Conservation (phyloP, 2,329 filamentous ascomycete species). For the Neopestalotiopsis rosae region DNA sequence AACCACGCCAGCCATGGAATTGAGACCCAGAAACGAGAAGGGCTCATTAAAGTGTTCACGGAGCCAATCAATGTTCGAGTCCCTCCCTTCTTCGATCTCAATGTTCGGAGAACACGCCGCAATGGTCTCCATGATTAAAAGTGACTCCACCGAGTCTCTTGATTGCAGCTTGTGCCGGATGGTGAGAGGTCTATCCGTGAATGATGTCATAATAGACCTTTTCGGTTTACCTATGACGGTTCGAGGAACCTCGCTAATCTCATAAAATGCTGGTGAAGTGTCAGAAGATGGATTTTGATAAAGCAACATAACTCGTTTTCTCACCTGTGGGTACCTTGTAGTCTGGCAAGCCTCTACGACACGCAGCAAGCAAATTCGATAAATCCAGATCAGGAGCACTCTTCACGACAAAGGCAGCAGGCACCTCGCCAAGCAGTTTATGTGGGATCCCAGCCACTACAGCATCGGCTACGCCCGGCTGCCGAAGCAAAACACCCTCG, state of each 20-base stretch:
- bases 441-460: not conserved
- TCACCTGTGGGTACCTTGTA: conserved; percentile 13
- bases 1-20: conserved; percentile 14
- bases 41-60: conserved; percentile 3
- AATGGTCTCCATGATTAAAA: not conserved
- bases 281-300: not conserved
- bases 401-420: conserved; percentile 5
- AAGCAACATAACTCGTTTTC: not conserved
- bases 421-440: conserved; percentile 1
- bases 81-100: not conserved
- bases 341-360: conserved; percentile 9
- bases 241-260: conserved; percentile 6
- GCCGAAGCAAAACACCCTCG: not conserved
- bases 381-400: not conserved
- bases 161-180: conserved; percentile 6
- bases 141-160: conserved; percentile 5
- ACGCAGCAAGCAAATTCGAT: conserved; percentile 3
- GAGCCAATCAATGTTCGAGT: not conserved
- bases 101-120: not conserved
- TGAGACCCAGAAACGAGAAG: not conserved
- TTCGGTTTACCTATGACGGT: conserved; percentile 10
- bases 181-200: not conserved
- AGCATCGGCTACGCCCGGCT: conserved; percentile 3
- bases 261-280: conserved; percentile 9
- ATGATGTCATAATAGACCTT: not conserved